Evolutionary conservation across 331 rosid species (phyloP), one percentile per base, ranked within the genome.

Genomic region (Prunus yedoensis): DNA sequence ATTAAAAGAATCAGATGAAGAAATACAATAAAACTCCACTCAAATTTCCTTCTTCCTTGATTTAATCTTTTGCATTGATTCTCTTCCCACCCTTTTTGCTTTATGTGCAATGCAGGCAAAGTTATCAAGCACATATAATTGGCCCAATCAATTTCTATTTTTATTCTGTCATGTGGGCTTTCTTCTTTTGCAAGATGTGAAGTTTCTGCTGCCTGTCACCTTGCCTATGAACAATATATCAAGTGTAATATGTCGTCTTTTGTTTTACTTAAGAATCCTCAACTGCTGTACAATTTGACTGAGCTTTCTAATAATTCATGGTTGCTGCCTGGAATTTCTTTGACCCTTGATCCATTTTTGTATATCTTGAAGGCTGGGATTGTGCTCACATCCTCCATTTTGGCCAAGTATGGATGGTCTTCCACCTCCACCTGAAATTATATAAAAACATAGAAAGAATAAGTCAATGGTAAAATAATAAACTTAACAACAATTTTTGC

Each of bases 341-440:
- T 83, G 59, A 91, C 93, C 74, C 85, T 85, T 59, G 90, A 88
- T 70, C 98, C 97, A 53, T 94, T 91, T 80, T 88, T 94, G 80
- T 94, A 94, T 83, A 94, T 90, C 80, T 82, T 94, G 83, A 91
- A 94, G 3, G 85, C 78, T 63, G 98, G 98, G 35, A 79, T 61
- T 30, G 84, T 80, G 60, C 46, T 85, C 74, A 91, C 93, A 15
- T 87, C 88, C 89, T 91, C 97, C 68, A 87, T 82, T 80, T 94
- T 94, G 3, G 86, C 91, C 21, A 94, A 51, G 89, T 86, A 88
- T 0, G 98, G 97, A 68, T 91, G 91, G 68, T 94, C 94, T 78
- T 94, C 98, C 3, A 94, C 85, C 68, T 87, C 98, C 73, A 94
- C 97, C 98, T 93, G 75, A 70, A 50, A 38, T 68, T 70, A 5